Evolutionary conservation across 768 basidiomycete species (phyloP).

Genomic region (Filobasidium floriforme): DNA sequence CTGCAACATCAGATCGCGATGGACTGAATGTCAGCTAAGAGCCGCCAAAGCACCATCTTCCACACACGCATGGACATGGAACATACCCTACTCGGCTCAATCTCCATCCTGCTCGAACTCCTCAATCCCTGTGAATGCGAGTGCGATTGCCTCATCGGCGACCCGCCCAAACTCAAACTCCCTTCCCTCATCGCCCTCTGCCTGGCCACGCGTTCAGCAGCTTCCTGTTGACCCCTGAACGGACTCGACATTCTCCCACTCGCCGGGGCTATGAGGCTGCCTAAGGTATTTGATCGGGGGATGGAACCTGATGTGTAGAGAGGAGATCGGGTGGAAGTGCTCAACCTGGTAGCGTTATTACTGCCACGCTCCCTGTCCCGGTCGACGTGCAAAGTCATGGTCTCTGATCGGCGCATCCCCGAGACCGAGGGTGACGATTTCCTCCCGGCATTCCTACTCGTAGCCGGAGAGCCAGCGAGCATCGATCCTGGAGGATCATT

Average conservation of each 20-base stretch:
- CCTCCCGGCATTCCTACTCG: too few species aligned
- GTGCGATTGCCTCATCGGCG: not conserved
- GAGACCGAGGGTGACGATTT: too few species aligned
- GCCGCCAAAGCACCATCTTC: too few species aligned
- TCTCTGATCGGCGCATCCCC: not conserved
- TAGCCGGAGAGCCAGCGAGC: not conserved
- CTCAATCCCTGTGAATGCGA: not conserved
- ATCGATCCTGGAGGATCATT: not conserved
- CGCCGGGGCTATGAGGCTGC: not conserved
- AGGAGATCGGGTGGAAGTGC: not conserved
- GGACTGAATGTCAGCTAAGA: too few species aligned
- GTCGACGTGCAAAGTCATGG: not conserved
- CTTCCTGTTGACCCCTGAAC: constrained; percentile 1
- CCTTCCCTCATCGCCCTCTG: not conserved
- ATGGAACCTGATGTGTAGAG: not conserved
- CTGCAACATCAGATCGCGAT: not conserved
- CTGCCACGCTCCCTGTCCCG: not conserved
- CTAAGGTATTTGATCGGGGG: not conserved
- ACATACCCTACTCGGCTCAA: not conserved
- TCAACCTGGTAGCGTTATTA: not conserved
- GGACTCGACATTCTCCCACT: not conserved
- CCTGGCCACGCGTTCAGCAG: not conserved
- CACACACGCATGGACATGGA: not conserved
- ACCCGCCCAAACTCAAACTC: not conserved
- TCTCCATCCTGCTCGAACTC: constrained; percentile 1